Conservation (phyloP, 306 rosid genomes). For the Bauhinia variegata region DNA sequence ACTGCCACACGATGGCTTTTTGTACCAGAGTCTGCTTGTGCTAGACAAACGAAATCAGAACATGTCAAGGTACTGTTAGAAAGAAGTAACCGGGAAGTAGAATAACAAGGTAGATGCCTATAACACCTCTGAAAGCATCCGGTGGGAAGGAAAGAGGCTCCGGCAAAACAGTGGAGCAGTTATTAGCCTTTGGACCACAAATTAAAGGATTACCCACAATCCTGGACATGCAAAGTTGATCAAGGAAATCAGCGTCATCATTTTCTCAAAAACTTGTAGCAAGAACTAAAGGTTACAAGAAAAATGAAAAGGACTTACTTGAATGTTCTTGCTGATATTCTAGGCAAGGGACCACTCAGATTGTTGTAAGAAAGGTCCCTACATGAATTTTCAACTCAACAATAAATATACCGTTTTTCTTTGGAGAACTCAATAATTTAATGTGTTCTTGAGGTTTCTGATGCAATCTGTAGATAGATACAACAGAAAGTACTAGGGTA, state of each 20-base stretch:
- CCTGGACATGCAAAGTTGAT: constrained; percentile 48
- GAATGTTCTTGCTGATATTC: constrained; percentile 89
- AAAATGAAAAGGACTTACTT: constrained; percentile 60
- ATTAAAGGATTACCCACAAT: constrained; percentile 87
- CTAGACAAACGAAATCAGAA: constrained; percentile 50
- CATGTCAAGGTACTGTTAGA: constrained; percentile 29
- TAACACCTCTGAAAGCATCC: constrained; percentile 65
- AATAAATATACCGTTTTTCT: constrained; percentile 5
- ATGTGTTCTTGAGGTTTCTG: neutral
- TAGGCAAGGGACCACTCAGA: constrained; percentile 85
- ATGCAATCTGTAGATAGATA: neutral
- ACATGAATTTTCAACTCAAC: constrained; percentile 35
- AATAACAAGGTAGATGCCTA: constrained; percentile 11
- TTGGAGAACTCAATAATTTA: constrained; percentile 25
- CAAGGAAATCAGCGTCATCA: constrained; percentile 8
- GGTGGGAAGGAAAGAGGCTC: constrained; percentile 94
- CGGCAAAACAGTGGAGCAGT: constrained; percentile 79
- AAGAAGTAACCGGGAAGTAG: constrained; percentile 9
- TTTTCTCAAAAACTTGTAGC: constrained; percentile 16
- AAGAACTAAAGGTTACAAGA: neutral
- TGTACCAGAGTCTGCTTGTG: constrained; percentile 51
- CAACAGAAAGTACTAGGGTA: constrained; percentile 2
- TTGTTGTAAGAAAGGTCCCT: constrained; percentile 97
- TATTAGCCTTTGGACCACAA: constrained; percentile 77
- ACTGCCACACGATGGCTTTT: constrained; percentile 72